Conservation (phyloP, 2,329 filamentous ascomycete species). For the Fusarium brevicatenulatum region DNA sequence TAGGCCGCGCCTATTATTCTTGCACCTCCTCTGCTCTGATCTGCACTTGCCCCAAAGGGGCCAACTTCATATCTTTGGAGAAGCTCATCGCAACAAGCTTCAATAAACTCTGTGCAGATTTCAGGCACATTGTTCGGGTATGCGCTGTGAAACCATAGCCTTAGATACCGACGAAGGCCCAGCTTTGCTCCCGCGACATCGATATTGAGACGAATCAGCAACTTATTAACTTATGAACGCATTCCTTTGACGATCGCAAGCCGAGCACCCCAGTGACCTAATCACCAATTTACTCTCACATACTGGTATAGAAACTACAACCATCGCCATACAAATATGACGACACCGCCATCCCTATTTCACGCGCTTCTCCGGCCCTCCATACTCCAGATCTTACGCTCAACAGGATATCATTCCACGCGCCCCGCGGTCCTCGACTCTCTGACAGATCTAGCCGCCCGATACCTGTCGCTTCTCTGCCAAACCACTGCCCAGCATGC, state of each 20-base stretch:
- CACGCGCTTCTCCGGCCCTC: constrained; percentile 86
- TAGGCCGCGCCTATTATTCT: constrained; percentile 13
- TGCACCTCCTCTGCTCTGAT: constrained; percentile 28
- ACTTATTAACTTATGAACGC: constrained; percentile 10
- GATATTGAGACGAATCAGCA: constrained; percentile 35
- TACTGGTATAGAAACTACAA: not conserved
- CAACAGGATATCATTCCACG: constrained; percentile 87
- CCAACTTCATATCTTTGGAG: constrained; percentile 10
- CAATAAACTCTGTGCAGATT: not conserved
- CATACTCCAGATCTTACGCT: constrained; percentile 90
- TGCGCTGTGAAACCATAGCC: constrained; percentile 43
- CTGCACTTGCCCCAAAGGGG: constrained; percentile 22
- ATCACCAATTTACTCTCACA: not conserved
- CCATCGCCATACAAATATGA: constrained; percentile 50
- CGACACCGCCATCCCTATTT: constrained; percentile 60
- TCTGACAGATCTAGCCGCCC: constrained; percentile 84
- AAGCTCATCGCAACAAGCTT: constrained; percentile 17
- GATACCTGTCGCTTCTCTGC: constrained; percentile 81
- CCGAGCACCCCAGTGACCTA: not conserved
- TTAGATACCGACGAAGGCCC: constrained; percentile 46
- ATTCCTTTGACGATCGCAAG: constrained; percentile 3
- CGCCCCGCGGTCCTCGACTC: constrained; percentile 85
- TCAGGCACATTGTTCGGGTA: constrained; percentile 39
- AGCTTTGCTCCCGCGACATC: constrained; percentile 40
- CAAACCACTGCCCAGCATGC: constrained; percentile 78